Percentiles rank a stretch among this genome's conserved stretches.
phyloP scores from a whole-genome alignment of 306 rosid genomes.

The Dicorynia guianensis region DNA sequence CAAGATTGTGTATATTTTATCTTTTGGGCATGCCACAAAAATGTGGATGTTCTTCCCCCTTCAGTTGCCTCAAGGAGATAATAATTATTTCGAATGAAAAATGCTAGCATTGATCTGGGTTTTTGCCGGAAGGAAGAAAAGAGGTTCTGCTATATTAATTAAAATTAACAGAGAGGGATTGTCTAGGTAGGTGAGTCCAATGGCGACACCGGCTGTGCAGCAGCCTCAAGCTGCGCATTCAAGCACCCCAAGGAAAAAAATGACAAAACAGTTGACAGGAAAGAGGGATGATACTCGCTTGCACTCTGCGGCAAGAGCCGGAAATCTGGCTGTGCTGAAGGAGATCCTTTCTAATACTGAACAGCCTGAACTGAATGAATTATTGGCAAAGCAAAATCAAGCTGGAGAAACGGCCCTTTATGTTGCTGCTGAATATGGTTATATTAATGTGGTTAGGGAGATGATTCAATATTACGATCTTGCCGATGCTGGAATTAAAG shows the following conservation, averaged over 20 bases:
- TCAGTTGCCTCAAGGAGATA: constrained; percentile 41
- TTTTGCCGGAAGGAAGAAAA: constrained; percentile 53
- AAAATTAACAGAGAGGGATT: constrained; percentile 18
- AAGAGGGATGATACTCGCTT: constrained; percentile 83
- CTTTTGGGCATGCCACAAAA: constrained; percentile 33
- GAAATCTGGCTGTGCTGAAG: constrained; percentile 54
- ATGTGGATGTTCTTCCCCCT: constrained; percentile 32
- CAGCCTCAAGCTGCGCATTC: constrained; percentile 44
- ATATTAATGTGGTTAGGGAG: constrained; percentile 79
- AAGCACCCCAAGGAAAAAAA: constrained; percentile 67
- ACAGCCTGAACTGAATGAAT: constrained; percentile 58
- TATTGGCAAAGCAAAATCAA: constrained; percentile 76
- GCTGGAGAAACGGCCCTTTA: constrained; percentile 90
- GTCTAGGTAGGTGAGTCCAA: constrained; percentile 36
- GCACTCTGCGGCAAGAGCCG: constrained; percentile 86
- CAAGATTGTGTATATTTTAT: neutral
- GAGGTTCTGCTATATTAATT: constrained; percentile 32
- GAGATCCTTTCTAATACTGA: constrained; percentile 51
- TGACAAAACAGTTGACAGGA: constrained; percentile 90
- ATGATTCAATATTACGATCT: constrained; percentile 82
- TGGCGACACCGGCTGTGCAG: constrained; percentile 52
- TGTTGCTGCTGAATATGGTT: constrained; percentile 89
- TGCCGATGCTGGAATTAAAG: constrained; percentile 77
- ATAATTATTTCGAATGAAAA: constrained; percentile 40
- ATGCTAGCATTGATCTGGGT: constrained; percentile 59